Evolutionary conservation across 208 protist genomes (phyloP).

Genomic region (Leishmania lainsoni): DNA sequence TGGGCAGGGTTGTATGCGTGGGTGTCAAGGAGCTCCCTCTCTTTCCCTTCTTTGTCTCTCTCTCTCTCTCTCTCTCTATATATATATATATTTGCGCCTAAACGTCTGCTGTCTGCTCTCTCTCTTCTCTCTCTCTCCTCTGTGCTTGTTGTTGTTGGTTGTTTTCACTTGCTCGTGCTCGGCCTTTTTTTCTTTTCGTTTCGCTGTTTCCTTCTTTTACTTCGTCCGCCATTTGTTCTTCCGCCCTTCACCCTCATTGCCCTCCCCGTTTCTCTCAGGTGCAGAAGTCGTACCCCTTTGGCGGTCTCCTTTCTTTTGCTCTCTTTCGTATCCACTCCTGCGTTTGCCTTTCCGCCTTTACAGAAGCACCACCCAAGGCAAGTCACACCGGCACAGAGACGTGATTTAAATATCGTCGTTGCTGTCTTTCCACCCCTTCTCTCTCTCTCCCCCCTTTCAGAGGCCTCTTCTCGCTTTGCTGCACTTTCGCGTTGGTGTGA

Average conservation of each 20-base stretch:
- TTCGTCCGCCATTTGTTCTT: not conserved
- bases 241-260: not conserved
- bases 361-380: too few species aligned
- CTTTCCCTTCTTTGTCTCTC: not conserved
- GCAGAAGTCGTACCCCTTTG: not conserved
- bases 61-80: too few species aligned
- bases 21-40: too few species aligned
- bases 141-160: not conserved
- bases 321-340: not conserved
- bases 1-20: not conserved
- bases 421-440: slow-evolving; percentile 7
- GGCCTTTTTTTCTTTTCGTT: not conserved
- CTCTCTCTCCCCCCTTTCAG: slow-evolving; percentile 6
- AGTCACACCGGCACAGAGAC: too few species aligned
- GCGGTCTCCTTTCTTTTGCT: not conserved
- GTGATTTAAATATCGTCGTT: not conserved
- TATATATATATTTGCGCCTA: too few species aligned
- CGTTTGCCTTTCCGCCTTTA: not conserved
- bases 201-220: not conserved
- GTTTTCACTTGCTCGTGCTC: not conserved
- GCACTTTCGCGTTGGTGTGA: not conserved
- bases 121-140: not conserved
- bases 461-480: slow-evolving; percentile 4
- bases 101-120: not conserved
- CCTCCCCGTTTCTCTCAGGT: not conserved